Evolutionary conservation across 2,329 filamentous ascomycete genomes (phyloP).

Genomic region (Ceratocystis cacaofunesta): DNA sequence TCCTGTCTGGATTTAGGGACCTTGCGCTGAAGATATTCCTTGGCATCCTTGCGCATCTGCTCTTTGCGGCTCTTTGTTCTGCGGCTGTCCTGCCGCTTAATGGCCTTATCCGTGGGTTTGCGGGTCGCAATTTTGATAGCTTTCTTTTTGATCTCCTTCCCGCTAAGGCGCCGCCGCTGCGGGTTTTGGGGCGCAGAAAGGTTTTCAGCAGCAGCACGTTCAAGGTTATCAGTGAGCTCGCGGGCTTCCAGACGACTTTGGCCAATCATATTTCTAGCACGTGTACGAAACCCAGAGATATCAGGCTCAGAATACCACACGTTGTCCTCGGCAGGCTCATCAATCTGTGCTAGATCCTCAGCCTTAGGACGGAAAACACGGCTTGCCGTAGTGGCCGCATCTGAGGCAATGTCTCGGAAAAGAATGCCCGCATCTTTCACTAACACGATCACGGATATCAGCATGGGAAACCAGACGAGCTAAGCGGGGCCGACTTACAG

Average conservation of each 20-base stretch:
- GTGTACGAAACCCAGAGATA: constrained; percentile 53
- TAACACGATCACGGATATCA: constrained; percentile 20
- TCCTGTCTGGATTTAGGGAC: constrained; percentile 86
- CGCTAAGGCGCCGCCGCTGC: neutral
- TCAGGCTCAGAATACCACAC: constrained; percentile 83
- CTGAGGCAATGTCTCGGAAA: constrained; percentile 78
- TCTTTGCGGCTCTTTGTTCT: constrained; percentile 31
- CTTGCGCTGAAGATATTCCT: constrained; percentile 70
- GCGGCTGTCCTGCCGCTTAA: constrained; percentile 21
- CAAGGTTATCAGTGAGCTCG: constrained; percentile 43
- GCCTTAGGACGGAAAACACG: constrained; percentile 60
- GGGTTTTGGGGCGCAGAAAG: constrained; percentile 19
- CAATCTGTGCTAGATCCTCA: constrained; percentile 61
- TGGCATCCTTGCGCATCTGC: constrained; percentile 36
- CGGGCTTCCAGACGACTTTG: constrained; percentile 48
- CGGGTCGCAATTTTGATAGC: constrained; percentile 31
- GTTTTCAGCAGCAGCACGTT: constrained; percentile 25
- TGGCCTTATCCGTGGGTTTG: constrained; percentile 38
- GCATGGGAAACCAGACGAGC: constrained; percentile 2
- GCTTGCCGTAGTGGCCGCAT: constrained; percentile 70
- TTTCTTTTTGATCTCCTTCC: neutral
- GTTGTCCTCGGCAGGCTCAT: constrained; percentile 75
- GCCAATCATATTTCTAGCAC: constrained; percentile 49
- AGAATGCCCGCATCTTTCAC: constrained; percentile 69
- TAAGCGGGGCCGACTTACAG: constrained; percentile 36